Conservation (phyloP, 257 asterid species). For the Jaltomata sinuosa region DNA sequence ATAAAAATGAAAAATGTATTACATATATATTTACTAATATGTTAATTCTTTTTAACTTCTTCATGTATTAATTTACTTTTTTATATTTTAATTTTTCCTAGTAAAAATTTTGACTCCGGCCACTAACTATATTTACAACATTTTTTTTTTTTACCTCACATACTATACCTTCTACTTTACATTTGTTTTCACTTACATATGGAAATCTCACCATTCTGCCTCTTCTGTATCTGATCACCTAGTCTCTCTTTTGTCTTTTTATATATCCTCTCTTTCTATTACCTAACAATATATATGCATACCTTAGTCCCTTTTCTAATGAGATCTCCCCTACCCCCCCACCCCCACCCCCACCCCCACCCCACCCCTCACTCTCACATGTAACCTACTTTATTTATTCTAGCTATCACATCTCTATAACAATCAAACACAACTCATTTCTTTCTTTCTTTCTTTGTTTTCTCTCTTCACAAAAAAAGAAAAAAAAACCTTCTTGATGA, state of each 20-base stretch:
- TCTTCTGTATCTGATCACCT: conserved; percentile 17
- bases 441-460: conserved; percentile 1
- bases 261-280: not conserved
- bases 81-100: not conserved
- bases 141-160: conserved; percentile 3
- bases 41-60: not conserved
- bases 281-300: not conserved
- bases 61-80: not conserved
- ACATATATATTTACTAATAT: too few relatives aligned
- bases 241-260: conserved; percentile 17
- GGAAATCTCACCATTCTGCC: conserved; percentile 28
- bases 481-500: conserved; percentile 37
- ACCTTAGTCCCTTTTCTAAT: not conserved
- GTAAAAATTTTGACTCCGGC: not conserved
- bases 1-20: too few relatives aligned
- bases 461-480: not conserved
- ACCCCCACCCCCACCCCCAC: not conserved
- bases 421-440: conserved; percentile 34
- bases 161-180: not conserved
- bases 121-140: not conserved
- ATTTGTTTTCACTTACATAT: conserved; percentile 17
- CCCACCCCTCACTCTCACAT: not conserved
- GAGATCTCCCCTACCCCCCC: not conserved
- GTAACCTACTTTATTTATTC: conserved; percentile 32
- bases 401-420: not conserved